phyloP scores from a whole-genome alignment of 345 rosid species.

The Hibiscus tridactylites region DNA sequence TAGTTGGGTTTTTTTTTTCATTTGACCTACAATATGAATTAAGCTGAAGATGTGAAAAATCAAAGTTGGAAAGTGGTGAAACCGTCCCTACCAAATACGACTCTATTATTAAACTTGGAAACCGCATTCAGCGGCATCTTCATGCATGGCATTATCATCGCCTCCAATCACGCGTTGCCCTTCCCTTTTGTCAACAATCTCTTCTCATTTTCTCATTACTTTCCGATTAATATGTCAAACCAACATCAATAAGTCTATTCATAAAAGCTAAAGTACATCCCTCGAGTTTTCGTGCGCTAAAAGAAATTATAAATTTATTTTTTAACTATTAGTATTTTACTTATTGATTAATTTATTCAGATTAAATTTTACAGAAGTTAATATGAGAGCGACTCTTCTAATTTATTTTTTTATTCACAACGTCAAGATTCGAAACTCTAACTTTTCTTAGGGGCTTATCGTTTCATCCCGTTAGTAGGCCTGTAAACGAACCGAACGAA shows the following conservation, averaged over 20 bases:
- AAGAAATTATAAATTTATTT: background rate
- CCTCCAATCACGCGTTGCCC: constrained; percentile 37
- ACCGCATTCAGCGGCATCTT: constrained; percentile 12
- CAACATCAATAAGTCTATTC: background rate
- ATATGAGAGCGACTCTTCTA: too few relatives aligned
- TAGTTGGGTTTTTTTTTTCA: too few relatives aligned
- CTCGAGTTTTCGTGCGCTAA: constrained; percentile 11
- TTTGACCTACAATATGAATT: too few relatives aligned
- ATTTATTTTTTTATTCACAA: too few relatives aligned
- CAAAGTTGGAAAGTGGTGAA: background rate
- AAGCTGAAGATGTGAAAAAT: background rate
- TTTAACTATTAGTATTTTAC: too few relatives aligned
- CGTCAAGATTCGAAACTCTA: too few relatives aligned
- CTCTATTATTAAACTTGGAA: background rate
- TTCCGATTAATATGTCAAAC: background rate
- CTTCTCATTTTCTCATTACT: background rate
- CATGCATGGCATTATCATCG: constrained; percentile 25
- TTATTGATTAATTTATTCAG: too few relatives aligned
- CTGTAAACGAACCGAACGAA: too few relatives aligned
- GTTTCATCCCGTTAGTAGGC: too few relatives aligned
- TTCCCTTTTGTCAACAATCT: constrained; percentile 5
- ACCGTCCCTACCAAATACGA: constrained; percentile 10
- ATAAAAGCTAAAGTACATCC: background rate
- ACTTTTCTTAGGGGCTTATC: too few relatives aligned
- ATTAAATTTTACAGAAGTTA: too few relatives aligned